Evolutionary conservation across 805 yeast genomes (phyloP).

Genomic region (Wickerhamomyces xylosicus): DNA sequence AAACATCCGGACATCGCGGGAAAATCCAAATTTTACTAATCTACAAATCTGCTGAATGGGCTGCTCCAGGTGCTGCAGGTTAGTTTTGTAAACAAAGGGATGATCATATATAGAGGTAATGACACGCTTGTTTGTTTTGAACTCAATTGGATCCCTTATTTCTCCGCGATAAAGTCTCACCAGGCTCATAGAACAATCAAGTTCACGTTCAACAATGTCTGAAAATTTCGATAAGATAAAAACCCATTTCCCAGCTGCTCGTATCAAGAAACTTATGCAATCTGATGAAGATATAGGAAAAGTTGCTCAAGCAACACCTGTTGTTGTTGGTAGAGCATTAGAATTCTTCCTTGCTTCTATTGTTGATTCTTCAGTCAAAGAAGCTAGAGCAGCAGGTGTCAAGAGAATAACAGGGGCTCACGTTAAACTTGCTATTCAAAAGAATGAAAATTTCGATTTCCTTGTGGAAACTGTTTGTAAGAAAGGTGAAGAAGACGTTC

Average conservation of each 20-base stretch:
- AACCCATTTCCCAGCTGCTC: slow-evolving; percentile 85
- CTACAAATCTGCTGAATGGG: too few relatives aligned
- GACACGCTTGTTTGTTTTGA: not conserved
- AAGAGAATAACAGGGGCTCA: slow-evolving; percentile 78
- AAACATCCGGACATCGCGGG: too few relatives aligned
- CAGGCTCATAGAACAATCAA: not conserved
- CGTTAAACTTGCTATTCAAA: slow-evolving; percentile 71
- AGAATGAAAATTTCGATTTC: slow-evolving; percentile 89
- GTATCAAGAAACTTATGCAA: slow-evolving; percentile 95
- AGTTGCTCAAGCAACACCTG: slow-evolving; percentile 97
- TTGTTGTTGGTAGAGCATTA: slow-evolving; percentile 92
- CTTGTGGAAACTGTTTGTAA: slow-evolving; percentile 48
- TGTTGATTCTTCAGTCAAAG: slow-evolving; percentile 73
- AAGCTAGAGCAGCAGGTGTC: slow-evolving; percentile 65
- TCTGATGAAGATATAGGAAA: slow-evolving; percentile 97
- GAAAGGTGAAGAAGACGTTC: slow-evolving; percentile 8
- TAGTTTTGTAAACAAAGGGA: not conserved
- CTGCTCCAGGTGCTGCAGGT: too few relatives aligned
- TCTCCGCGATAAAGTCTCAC: too few relatives aligned
- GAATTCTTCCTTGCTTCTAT: slow-evolving; percentile 86
- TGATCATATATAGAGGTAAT: not conserved
- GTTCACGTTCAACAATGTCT: not conserved
- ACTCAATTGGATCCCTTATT: not conserved
- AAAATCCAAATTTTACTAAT: too few relatives aligned
- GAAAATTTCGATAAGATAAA: slow-evolving; percentile 34